Evolutionary conservation across 1,284 basidiomycete genomes (phyloP).

Genomic region (Apiotrichum porosum): DNA sequence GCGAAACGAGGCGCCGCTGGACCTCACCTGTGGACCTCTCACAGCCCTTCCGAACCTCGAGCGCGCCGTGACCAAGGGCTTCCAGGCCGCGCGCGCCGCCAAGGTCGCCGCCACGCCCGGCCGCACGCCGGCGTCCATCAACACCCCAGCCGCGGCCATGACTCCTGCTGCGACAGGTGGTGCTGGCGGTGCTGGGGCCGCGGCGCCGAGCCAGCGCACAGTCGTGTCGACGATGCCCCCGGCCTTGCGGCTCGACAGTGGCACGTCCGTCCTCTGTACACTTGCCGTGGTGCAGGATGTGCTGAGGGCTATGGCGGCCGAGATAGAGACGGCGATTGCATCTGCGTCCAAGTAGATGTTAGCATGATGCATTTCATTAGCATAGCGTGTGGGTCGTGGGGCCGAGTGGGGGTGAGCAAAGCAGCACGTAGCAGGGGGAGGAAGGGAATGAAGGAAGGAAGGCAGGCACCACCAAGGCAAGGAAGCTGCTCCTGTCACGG

Average conservation of each 20-base stretch:
- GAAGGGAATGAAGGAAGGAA: too few species aligned
- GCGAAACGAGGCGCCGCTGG: slow-evolving; percentile 5
- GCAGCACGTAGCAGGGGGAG: too few species aligned
- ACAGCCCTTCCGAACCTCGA: slow-evolving; percentile 20
- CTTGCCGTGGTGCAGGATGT: slow-evolving; percentile 14
- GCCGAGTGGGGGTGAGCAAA: too few species aligned
- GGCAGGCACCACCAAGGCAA: too few species aligned
- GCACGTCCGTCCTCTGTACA: slow-evolving; percentile 9
- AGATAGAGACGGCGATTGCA: slow-evolving; percentile 15
- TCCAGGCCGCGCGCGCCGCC: slow-evolving; percentile 13
- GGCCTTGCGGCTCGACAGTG: slow-evolving; percentile 10
- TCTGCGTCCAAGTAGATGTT: slow-evolving; percentile 3
- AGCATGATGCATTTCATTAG: slow-evolving; percentile 7
- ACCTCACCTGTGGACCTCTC: slow-evolving; percentile 25
- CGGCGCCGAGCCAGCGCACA: background rate
- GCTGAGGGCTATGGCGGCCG: slow-evolving; percentile 11
- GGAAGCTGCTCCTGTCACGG: too few species aligned
- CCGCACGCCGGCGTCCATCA: background rate
- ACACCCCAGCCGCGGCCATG: slow-evolving; percentile 3
- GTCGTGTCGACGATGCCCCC: slow-evolving; percentile 4
- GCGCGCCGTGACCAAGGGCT: slow-evolving; percentile 16
- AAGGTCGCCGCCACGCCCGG: slow-evolving; percentile 12
- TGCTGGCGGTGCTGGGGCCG: background rate
- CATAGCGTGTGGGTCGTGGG: too few species aligned
- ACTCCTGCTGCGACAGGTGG: background rate